These are phyloP conservation scores for Fusarium abutilonis DNA, from an alignment of 2,329 filamentous ascomycete species.

Conservation along the genomic window DNA sequence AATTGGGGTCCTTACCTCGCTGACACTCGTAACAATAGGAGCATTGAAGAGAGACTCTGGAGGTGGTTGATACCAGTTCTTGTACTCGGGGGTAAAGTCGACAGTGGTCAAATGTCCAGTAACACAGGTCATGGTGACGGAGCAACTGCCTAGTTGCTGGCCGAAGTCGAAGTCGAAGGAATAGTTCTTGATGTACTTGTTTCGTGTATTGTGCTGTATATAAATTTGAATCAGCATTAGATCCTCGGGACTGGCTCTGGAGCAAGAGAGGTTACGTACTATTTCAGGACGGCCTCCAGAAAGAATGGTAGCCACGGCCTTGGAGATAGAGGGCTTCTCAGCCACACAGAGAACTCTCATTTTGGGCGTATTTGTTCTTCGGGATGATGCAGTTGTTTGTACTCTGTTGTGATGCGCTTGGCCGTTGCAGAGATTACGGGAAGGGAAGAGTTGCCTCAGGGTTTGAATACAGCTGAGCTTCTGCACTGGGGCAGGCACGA, in stretches of 20 bases:
- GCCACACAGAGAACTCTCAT: constrained; percentile 67
- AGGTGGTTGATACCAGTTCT: constrained; percentile 82
- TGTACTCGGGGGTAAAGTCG: constrained; percentile 79
- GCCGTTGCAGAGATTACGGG: constrained; percentile 11
- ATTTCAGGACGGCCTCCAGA: constrained; percentile 77
- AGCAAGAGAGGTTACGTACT: constrained; percentile 60
- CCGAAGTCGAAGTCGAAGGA: constrained; percentile 90
- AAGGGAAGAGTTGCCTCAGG: constrained; percentile 28
- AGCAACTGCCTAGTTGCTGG: constrained; percentile 79
- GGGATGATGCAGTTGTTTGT: neutral
- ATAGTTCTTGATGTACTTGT: constrained; percentile 92
- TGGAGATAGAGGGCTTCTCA: constrained; percentile 90
- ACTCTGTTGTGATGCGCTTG: neutral
- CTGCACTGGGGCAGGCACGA: constrained; percentile 25
- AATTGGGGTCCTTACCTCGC: constrained; percentile 63
- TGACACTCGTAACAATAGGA: constrained; percentile 74
- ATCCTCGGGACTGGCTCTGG: neutral
- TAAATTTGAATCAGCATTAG: constrained; percentile 32
- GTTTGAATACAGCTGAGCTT: constrained; percentile 13
- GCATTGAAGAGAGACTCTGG: constrained; percentile 85
- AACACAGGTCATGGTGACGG: constrained; percentile 94
- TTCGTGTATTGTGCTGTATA: constrained; percentile 71
- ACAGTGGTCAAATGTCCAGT: constrained; percentile 84
- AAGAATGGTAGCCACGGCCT: constrained; percentile 89
- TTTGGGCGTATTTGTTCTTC: constrained; percentile 2